Conservation (phyloP, 1,284 basidiomycete genomes). For the Pseudozyma hubeiensis region DNA sequence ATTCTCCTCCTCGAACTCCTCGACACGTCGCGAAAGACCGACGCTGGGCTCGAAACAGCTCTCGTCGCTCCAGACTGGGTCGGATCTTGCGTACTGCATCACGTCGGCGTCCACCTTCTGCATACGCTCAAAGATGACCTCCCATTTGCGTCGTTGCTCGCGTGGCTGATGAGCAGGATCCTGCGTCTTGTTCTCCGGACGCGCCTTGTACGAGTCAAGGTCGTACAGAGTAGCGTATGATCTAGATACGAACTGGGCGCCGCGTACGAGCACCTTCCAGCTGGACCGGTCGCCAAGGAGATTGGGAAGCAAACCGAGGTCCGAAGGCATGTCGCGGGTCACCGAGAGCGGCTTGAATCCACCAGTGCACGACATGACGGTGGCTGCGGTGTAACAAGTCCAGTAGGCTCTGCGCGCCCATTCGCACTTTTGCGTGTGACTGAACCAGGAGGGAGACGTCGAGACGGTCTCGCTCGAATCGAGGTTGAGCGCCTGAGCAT, state of each 20-base stretch:
- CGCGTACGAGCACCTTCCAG: slow-evolving; percentile 58
- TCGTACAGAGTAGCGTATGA: slow-evolving; percentile 56
- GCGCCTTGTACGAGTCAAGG: slow-evolving; percentile 51
- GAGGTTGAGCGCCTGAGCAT: slow-evolving; percentile 50
- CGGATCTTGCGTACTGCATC: slow-evolving; percentile 52
- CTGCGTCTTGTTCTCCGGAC: slow-evolving; percentile 32
- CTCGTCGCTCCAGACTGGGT: slow-evolving; percentile 52
- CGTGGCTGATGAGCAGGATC: slow-evolving; percentile 27
- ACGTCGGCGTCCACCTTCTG: slow-evolving; percentile 57
- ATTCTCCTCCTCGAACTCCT: slow-evolving; percentile 50
- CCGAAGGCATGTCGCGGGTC: slow-evolving; percentile 48
- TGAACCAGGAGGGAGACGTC: slow-evolving; percentile 47
- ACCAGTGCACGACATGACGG: slow-evolving; percentile 58
- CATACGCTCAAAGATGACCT: slow-evolving; percentile 57
- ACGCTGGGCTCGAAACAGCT: slow-evolving; percentile 44
- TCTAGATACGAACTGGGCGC: slow-evolving; percentile 56
- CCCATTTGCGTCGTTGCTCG: slow-evolving; percentile 39
- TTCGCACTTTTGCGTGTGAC: slow-evolving; percentile 53
- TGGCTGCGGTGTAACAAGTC: slow-evolving; percentile 54
- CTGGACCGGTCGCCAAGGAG: slow-evolving; percentile 47
- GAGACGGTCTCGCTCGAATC: slow-evolving; percentile 27
- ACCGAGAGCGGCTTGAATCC: slow-evolving; percentile 55
- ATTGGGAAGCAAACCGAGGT: slow-evolving; percentile 51
- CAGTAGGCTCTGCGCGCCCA: slow-evolving; percentile 61
- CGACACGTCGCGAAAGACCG: slow-evolving; percentile 32